Base-by-base conservation (phyloP, 495 filamentous ascomycete genomes). In the Penicillium flavigenum region DNA sequence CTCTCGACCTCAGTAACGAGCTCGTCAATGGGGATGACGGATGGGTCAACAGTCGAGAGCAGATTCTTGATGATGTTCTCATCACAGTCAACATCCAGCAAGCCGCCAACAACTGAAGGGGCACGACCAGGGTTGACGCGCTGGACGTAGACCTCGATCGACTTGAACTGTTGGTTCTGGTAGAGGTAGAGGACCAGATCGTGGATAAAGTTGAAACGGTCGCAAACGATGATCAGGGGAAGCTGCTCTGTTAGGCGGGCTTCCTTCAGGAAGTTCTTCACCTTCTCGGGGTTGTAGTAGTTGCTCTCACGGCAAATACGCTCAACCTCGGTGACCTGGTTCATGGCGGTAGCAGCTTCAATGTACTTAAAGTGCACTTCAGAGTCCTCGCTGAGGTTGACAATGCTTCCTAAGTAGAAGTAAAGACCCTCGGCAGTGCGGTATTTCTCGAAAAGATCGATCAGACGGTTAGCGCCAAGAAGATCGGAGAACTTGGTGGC, bases 321-420 rank as follows among this genome's bases (percentile, higher is more conserved):
- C 79, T 98, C 94, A 36, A 99, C 94, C 69, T 99, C 94, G 54
- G 87, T 89, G 62, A 96, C 82, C 71, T 99, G 93, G 9, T 83
- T 83, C 83, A 95, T 95, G 65, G 84, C 86, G 47, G 93, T 96
- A 32, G 95, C 94, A 54, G 95, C 92, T 76, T 98, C 91, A 51
- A 99, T 95, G 73, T 99, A 99, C 81, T 99, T 99, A 86, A 96
- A 99, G 72, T 90, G 86, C 41, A 99, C 94, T 65, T 99, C 95
- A 22, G 87, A 76, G 66, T 99, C 95, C 72, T 97, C 90, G 58
- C 89, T 95, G 24, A 99, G 76, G 70, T 99, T 99, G 74, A 99
- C 94, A 60, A 99, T 92, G 68, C 91, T 94, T 50, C 92, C 93
- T 51, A 99, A 84, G 76, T 96, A 99, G 79, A 93, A 96, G 82